Evolutionary conservation across 495 filamentous ascomycete genomes (phyloP), one percentile per base, ranked within the genome.

Genomic region (Penicillium cosmopolitanum): DNA sequence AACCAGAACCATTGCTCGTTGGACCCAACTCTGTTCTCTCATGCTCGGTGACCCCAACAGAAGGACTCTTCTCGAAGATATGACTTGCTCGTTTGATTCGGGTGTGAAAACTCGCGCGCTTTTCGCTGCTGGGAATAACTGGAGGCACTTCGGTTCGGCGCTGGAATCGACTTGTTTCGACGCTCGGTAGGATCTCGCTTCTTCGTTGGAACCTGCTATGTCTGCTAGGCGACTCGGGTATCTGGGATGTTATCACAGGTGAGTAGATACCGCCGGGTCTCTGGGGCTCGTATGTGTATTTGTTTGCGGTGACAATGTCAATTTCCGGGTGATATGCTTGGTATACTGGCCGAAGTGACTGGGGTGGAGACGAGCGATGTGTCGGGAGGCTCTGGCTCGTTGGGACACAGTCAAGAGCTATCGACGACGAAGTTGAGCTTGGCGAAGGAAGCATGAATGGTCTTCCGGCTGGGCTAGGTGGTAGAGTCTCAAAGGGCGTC

Each of bases 21-120:
- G 52, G 46, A 18, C 42, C 58, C 51, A 52, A 19, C 23, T 35
- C 56, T 31, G 15, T 6, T 35, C 57, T 57, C 6, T 62, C 53
- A 1, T 28, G 43, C 7, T 53, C 60, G 18, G 53, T 55, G 7
- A 18, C 48, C 13, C 52, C 53, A 5, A 43, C 19, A 35, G n/a
- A 23, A 34, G 21, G 25, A 34, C 9, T 55, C 40, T 35, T 51
- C 53, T 63, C 56, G 2, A 58, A 51, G 11, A 46, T 33, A 12
- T 56, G 50, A 6, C 56, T 62, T 46, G 56, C 25, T 12, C 58
- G 50, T 4, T 51, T 50, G 9, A 68, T 8, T 19, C 65, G 57
- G 10, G 34, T 53, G 11, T 65, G 63, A 48, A 70, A 62, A 44
- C 60, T 66, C 10, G 60, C 53, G 11, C 67, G 65, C 33, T 62